phyloP scores from a whole-genome alignment of 257 asterid genomes.

The Nemophila menziesii region DNA sequence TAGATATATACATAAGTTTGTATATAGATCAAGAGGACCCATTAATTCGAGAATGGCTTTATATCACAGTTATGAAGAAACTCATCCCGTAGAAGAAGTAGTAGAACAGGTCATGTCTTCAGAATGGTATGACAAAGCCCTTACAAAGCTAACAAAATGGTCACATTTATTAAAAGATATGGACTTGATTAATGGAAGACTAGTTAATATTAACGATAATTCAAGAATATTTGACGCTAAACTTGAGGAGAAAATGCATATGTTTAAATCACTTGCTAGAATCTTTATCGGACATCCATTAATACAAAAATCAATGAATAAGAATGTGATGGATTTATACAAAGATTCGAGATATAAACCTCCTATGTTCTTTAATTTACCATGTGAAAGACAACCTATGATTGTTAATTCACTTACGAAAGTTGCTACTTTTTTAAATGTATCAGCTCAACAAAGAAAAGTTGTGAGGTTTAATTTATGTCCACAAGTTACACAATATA shows the following conservation, averaged over 20 bases:
- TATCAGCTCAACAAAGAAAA: conserved; percentile 74
- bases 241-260: conserved; percentile 41
- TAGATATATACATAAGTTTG: conserved; percentile 12
- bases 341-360: conserved; percentile 8
- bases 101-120: conserved; percentile 26
- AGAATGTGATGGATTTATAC: conserved; percentile 25
- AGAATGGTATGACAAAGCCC: conserved; percentile 61
- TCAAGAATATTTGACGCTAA: conserved; percentile 41
- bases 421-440: conserved; percentile 43
- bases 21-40: conserved; percentile 14
- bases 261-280: conserved; percentile 46
- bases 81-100: conserved; percentile 20
- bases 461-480: conserved; percentile 50
- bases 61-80: conserved; percentile 23
- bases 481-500: conserved; percentile 69
- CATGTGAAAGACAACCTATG: conserved; percentile 38
- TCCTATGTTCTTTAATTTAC: conserved; percentile 25
- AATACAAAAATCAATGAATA: conserved; percentile 38
- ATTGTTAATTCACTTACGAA: conserved; percentile 41
- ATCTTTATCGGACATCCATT: conserved; percentile 45
- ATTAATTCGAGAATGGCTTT: conserved; percentile 14
- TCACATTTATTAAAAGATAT: conserved; percentile 37
- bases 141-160: conserved; percentile 42
- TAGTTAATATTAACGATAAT: conserved; percentile 35
- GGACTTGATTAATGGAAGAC: conserved; percentile 63